Evolutionary conservation across 2,329 filamentous ascomycete genomes (phyloP).

Genomic region (Lizonia empirigonia): DNA sequence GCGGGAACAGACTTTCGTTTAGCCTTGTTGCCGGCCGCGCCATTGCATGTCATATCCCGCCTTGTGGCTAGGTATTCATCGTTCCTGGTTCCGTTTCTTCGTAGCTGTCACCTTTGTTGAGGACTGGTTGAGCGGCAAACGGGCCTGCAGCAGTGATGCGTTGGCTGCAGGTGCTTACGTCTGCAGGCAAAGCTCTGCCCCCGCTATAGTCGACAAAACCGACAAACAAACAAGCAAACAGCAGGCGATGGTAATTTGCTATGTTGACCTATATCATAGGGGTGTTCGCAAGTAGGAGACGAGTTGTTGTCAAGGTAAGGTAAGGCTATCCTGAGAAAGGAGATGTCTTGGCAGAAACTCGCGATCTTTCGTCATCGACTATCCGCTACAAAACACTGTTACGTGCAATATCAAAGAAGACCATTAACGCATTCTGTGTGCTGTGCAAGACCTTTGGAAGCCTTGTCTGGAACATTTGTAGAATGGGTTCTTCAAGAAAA

Average conservation of each 20-base stretch:
- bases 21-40: conserved; percentile 5
- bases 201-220: not conserved
- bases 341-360: conserved; percentile 16
- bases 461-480: not conserved
- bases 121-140: conserved; percentile 9
- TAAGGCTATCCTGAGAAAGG: not conserved
- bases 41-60: conserved; percentile 1
- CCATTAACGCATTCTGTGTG: not conserved
- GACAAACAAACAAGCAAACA: not conserved
- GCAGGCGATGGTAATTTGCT: not conserved
- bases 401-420: not conserved
- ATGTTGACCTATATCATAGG: not conserved
- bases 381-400: not conserved
- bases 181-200: not conserved
- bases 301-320: not conserved
- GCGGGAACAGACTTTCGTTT: conserved; percentile 4
- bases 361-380: conserved; percentile 22
- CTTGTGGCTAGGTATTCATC: too few species aligned
- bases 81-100: conserved; percentile 2
- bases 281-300: not conserved
- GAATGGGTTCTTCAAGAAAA: conserved; percentile 14
- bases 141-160: conserved; percentile 1
- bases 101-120: conserved; percentile 4
- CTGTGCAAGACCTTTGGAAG: not conserved
- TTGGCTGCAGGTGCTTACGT: not conserved